Evolutionary conservation across 2,329 filamentous ascomycete genomes (phyloP).

Genomic region (Aspergillus fumigatiaffinis): DNA sequence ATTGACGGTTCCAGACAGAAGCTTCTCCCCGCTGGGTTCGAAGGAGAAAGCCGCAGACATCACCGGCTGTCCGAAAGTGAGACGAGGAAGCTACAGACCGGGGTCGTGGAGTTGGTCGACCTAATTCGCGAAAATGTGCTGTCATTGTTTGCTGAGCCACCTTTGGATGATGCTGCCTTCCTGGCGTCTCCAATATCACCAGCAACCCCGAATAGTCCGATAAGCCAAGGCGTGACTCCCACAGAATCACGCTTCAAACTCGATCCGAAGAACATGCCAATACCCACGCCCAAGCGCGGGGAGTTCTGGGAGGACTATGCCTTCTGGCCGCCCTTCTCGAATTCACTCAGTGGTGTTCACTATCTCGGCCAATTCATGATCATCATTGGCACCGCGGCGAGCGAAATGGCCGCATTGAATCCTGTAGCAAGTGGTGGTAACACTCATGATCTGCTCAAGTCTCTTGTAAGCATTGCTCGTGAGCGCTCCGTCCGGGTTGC

Average conservation of each 20-base stretch:
- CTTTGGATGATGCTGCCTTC: slow-evolving; percentile 83
- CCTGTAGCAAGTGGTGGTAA: slow-evolving; percentile 57
- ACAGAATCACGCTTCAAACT: slow-evolving; percentile 73
- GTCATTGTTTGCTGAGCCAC: slow-evolving; percentile 80
- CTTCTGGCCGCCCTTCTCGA: slow-evolving; percentile 93
- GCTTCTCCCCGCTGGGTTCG: slow-evolving; percentile 72
- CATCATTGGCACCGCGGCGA: slow-evolving; percentile 79
- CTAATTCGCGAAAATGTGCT: slow-evolving; percentile 75
- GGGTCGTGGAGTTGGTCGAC: slow-evolving; percentile 75
- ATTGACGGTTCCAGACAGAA: slow-evolving; percentile 81
- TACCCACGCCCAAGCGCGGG: slow-evolving; percentile 71
- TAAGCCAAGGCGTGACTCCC: slow-evolving; percentile 50
- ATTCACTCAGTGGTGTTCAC: slow-evolving; percentile 85
- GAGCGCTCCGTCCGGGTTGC: slow-evolving; percentile 83
- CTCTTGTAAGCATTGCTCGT: slow-evolving; percentile 70
- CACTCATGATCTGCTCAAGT: slow-evolving; percentile 67
- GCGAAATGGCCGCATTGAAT: slow-evolving; percentile 74
- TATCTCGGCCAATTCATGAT: slow-evolving; percentile 80
- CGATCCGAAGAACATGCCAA: slow-evolving; percentile 71
- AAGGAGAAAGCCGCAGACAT: slow-evolving; percentile 75
- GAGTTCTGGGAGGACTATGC: slow-evolving; percentile 91
- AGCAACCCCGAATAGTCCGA: slow-evolving; percentile 63
- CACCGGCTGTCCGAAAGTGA: slow-evolving; percentile 73
- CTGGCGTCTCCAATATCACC: slow-evolving; percentile 76
- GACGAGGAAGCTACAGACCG: slow-evolving; percentile 68